Base-by-base conservation (phyloP, 2,329 filamentous ascomycete species). In the Aspergillus sojae region DNA sequence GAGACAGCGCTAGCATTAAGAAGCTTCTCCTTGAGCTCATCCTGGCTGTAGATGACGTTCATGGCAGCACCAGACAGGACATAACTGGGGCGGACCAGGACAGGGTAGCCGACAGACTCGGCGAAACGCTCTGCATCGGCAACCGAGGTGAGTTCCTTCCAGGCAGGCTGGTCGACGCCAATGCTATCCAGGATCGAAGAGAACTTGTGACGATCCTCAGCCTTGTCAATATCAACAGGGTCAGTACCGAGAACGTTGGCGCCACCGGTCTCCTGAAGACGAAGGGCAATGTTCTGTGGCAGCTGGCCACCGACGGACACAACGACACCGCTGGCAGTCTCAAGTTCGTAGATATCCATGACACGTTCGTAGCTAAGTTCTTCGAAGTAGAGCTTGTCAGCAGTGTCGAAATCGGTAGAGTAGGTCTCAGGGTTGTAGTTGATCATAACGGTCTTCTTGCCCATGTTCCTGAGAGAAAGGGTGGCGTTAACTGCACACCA, bases 291-390 rank as follows among this genome's bases (percentile, higher is more conserved):
- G 83, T 98, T 98, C 81, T 99, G 95, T 3, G 95, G 94, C 64
- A 98, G 87, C 81, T 99, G 95, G 50, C 95, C 95, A 75, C 95
- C 95, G 12, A 98, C 93, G 63, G 93, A 97, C 9, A 98, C 94
- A 4, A 98, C 94, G 30, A 98, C 93, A 71, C 94, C 94, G 60
- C 85, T 88, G 7, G 94, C 89, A 63, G 84, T 83, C 80, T 98
- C 95, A 19, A 98, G 86, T 79, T 98, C 95, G 78, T 97, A 97
- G 69, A 98, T 98, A 78, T 99, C 95, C 93, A 98, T 96, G 11
- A 98, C 94, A 75, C 94, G 90, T 82, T 98, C 95, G 77, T 97
- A 98, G 79, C 91, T 95, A 60, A 98, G 82, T 80, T 99, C 95
- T 72, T 98, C 95, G 68, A 99, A 99, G 81, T 98, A 99, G 5